Evolutionary conservation across 352 stramenopile species (phyloP), one percentile per base, ranked within the genome.

Genomic region (Phytophthora pinifolia): DNA sequence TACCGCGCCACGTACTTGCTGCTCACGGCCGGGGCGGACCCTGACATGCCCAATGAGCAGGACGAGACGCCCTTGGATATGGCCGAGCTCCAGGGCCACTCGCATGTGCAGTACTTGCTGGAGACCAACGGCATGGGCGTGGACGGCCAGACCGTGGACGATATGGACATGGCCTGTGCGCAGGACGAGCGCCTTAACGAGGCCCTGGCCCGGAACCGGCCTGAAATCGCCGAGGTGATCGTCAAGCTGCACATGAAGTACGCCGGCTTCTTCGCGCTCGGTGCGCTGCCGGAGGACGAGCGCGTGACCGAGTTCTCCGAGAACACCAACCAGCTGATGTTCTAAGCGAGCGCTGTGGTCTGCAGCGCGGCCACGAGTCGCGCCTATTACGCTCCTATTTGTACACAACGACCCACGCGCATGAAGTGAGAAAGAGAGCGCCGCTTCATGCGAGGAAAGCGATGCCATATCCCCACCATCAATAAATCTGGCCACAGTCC

Each of bases 21-120:
- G 46, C 54, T 94, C 10, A 91, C 83, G n/a, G 85, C 85, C 8
- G 85, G 85, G 25, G 85, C 82, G 5, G 85, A 94, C 48, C 79
- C 84, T 22, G 79, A 92, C 52, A 91, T 94, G 77, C 85, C 85
- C 18, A 92, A 94, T 57, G 68, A 83, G 18, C 67, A 71, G n/a
- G 74, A 88, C 39, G 65, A 94, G 51, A 92, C 85, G 46, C 76
- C 85, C 9, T 89, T 92, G 46, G 85, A 94, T 42, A 74, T 94
- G 35, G 82, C 82, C 10, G 73, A 80, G 38, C 61, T 60, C 27
- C 73, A 83, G 30, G 79, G 83, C 34, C 79, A 87, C 56, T 73
- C 77, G 25, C 83, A 90, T 50, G 72, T 92, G 36, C 72, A 84
- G 48, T 89, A 92, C 49, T 52, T 92, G 52, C 69, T 92, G 38